Percentiles rank a stretch among this genome's conserved stretches.
Conservation (phyloP, 371 early-diverging fungal species). For the Parasitella parasitica region DNA sequence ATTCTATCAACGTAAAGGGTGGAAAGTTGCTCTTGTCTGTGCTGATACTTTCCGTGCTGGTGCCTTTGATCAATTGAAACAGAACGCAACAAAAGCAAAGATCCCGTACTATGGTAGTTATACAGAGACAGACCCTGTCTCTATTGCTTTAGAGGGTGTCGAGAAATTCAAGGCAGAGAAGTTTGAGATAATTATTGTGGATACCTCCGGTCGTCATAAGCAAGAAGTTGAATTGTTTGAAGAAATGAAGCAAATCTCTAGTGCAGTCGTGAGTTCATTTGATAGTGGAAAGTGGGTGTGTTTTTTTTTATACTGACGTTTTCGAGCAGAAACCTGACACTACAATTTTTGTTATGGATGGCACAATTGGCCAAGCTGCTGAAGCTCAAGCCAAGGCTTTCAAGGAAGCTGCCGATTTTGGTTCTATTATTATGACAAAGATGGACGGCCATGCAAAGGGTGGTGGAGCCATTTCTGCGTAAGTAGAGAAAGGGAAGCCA, state of each 20-base stretch:
- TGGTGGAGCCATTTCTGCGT: constrained; percentile 99
- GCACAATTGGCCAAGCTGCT: constrained; percentile 99
- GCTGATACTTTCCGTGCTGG: constrained; percentile 99
- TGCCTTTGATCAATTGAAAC: constrained; percentile 99
- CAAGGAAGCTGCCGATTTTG: constrained; percentile 95
- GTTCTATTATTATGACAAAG: constrained; percentile 99
- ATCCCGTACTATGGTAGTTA: constrained; percentile 97
- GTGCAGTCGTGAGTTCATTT: constrained; percentile 65
- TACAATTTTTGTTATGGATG: constrained; percentile 99
- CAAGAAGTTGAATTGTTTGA: constrained; percentile 98
- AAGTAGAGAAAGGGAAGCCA: constrained; percentile 13
- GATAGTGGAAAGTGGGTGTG: background rate
- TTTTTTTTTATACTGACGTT: background rate
- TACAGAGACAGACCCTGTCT: constrained; percentile 95
- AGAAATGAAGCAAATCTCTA: constrained; percentile 97
- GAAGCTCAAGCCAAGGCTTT: constrained; percentile 97
- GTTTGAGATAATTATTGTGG: constrained; percentile 98
- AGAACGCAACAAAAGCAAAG: constrained; percentile 98
- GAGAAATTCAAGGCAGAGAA: constrained; percentile 94
- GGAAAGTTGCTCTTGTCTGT: constrained; percentile 97
- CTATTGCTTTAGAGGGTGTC: constrained; percentile 95
- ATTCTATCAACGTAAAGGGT: constrained; percentile 97
- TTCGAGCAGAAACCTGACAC: constrained; percentile 87
- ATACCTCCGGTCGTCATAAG: constrained; percentile 99
- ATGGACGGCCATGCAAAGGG: constrained; percentile 99